Evolutionary conservation across 345 rosid species (phyloP).

Genomic region (Eutrema yunnanense): DNA sequence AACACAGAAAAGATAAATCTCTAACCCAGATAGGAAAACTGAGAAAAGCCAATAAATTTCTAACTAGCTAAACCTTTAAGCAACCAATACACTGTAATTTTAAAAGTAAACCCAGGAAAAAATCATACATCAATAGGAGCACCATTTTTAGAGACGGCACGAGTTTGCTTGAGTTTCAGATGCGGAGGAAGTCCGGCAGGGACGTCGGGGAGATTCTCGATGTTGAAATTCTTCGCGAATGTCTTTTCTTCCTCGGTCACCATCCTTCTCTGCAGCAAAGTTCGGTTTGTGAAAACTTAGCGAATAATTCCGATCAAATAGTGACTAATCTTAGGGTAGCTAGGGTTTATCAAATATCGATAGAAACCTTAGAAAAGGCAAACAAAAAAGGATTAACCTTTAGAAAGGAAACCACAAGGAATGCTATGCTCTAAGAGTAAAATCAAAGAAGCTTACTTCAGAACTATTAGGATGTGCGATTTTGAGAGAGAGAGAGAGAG

Average conservation of each 20-base stretch:
- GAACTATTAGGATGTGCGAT: neutral
- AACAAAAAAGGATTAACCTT: neutral
- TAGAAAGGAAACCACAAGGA: neutral
- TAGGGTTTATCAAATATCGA: constrained; percentile 14
- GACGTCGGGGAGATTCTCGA: constrained; percentile 66
- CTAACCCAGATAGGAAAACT: neutral
- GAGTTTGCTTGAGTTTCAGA: constrained; percentile 51
- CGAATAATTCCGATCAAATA: neutral
- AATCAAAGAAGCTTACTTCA: neutral
- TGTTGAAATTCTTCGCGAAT: constrained; percentile 26
- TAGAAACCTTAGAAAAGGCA: neutral
- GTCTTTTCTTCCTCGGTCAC: constrained; percentile 13
- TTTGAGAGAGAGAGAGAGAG: no score
- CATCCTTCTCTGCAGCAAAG: constrained; percentile 11
- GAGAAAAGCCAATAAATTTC: neutral
- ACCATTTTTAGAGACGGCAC: constrained; percentile 52
- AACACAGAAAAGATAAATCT: neutral
- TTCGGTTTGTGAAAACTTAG: neutral
- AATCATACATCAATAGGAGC: constrained; percentile 59
- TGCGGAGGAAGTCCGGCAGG: constrained; percentile 66
- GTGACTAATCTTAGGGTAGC: neutral
- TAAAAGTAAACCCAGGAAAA: neutral
- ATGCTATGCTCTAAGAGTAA: neutral
- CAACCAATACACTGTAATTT: neutral
- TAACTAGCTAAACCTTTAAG: neutral